phyloP scores from a whole-genome alignment of 306 rosid species.

The Vigna radiata region DNA sequence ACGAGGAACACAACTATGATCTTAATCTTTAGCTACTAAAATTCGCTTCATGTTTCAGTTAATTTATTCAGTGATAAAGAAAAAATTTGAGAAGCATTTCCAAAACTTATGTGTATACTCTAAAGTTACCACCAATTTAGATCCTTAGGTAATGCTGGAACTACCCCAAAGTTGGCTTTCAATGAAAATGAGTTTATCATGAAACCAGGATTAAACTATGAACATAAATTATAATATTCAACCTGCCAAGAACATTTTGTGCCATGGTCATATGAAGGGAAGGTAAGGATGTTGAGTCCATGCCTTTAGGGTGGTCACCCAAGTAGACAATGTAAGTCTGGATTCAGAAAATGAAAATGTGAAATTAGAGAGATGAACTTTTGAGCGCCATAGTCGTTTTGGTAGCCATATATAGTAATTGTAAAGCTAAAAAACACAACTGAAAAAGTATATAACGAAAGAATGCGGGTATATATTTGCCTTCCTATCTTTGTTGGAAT shows the following conservation, averaged over 20 bases:
- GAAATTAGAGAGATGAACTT: background rate
- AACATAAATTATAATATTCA: background rate
- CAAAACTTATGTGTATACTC: background rate
- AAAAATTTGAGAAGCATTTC: background rate
- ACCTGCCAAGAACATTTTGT: conserved; percentile 51
- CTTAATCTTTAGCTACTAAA: background rate
- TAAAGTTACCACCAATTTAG: background rate
- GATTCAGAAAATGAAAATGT: background rate
- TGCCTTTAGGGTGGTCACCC: conserved; percentile 50
- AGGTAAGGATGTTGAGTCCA: conserved; percentile 27
- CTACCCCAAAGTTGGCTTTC: background rate
- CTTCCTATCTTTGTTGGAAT: conserved; percentile 41
- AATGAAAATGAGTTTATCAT: background rate
- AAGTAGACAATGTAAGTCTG: conserved; percentile 55
- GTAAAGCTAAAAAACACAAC: background rate
- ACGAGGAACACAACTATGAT: background rate
- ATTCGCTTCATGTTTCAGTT: background rate
- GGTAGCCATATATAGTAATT: background rate
- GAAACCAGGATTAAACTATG: background rate
- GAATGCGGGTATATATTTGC: background rate
- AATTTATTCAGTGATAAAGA: background rate
- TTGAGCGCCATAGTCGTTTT: background rate
- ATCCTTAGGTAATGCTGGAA: background rate
- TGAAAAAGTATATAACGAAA: background rate
- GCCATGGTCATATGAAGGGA: conserved; percentile 48